Conservation (phyloP, 306 rosid species). For the Trichosanthes truncata region DNA sequence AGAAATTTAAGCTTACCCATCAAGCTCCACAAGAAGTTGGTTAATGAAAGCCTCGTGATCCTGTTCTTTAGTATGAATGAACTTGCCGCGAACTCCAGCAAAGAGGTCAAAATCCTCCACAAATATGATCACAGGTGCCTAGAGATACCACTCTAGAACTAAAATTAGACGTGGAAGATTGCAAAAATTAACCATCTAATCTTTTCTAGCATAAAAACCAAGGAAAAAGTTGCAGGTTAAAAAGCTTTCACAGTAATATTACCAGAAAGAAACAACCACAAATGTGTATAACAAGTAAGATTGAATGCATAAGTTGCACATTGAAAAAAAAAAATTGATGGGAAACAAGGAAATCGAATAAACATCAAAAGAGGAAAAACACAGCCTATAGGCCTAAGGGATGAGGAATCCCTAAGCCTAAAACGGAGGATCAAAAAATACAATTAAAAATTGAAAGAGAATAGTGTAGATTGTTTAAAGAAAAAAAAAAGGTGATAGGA, state of each 20-base stretch:
- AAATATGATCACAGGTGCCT: slow-evolving; percentile 96
- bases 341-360: too few species aligned
- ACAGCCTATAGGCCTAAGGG: too few species aligned
- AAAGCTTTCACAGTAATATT: background rate
- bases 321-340: too few species aligned
- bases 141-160: slow-evolving; percentile 23
- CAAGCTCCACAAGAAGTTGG: slow-evolving; percentile 98
- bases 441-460: background rate
- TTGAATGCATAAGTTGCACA: background rate
- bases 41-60: slow-evolving; percentile 96
- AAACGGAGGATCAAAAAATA: too few species aligned
- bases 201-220: background rate
- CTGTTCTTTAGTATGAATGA: slow-evolving; percentile 81
- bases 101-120: slow-evolving; percentile 96
- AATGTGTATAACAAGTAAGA: background rate
- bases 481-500: background rate
- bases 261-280: background rate
- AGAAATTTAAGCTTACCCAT: slow-evolving; percentile 52
- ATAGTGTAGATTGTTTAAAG: background rate
- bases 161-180: slow-evolving; percentile 15
- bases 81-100: slow-evolving; percentile 96
- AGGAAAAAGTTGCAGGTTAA: background rate
- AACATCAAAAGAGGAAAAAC: too few species aligned
- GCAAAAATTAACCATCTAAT: slow-evolving; percentile 5
- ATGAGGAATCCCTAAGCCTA: too few species aligned